phyloP scores from a whole-genome alignment of 78 protist species.

The Dictyostelium capitatum region DNA sequence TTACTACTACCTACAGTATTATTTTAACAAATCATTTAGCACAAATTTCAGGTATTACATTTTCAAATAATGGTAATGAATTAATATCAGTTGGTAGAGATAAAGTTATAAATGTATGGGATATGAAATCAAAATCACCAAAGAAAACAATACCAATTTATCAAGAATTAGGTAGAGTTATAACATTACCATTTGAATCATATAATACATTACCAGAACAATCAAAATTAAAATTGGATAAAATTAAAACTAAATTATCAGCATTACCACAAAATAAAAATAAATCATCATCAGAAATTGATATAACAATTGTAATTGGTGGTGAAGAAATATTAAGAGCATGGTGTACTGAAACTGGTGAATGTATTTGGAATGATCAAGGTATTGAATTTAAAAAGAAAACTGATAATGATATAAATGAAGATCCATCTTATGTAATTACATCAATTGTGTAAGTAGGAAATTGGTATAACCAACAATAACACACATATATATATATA shows the following conservation, averaged over 20 bases:
- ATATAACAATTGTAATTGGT: conserved; percentile 57
- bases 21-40: conserved; percentile 64
- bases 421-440: conserved; percentile 7
- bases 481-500: neutral
- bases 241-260: conserved; percentile 24
- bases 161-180: conserved; percentile 62
- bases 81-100: conserved; percentile 77
- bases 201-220: conserved; percentile 7
- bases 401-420: conserved; percentile 15
- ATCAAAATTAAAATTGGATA: neutral
- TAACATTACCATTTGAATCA: conserved; percentile 24
- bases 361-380: conserved; percentile 67
- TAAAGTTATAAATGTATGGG: conserved; percentile 75
- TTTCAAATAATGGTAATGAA: conserved; percentile 52
- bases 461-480: neutral
- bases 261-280: neutral
- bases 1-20: too few relatives aligned
- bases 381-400: conserved; percentile 43
- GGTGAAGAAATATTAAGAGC: conserved; percentile 74
- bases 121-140: conserved; percentile 28
- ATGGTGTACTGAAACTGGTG: conserved; percentile 79
- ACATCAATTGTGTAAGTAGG: conserved; percentile 32
- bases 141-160: conserved; percentile 66
- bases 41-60: conserved; percentile 45
- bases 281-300: conserved; percentile 2